These are phyloP conservation scores for Pisolithus microcarpus DNA, from an alignment of 768 basidiomycete genomes.

Conservation along the genomic window DNA sequence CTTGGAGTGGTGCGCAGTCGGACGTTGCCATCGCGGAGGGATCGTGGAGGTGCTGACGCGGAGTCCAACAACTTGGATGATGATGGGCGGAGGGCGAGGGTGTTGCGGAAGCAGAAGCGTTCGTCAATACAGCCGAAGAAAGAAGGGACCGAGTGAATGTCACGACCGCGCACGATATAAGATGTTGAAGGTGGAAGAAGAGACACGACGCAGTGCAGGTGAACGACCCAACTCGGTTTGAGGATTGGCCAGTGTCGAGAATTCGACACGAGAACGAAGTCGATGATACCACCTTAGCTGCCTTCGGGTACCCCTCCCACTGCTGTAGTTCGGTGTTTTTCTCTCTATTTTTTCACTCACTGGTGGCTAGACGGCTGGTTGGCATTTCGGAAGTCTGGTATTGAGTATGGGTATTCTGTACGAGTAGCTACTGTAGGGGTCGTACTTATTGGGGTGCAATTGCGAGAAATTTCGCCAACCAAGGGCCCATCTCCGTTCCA, in stretches of 20 bases:
- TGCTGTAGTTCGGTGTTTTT: not conserved
- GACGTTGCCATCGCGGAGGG: slow-evolving; percentile 45
- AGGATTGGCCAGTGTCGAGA: too few relatives aligned
- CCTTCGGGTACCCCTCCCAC: too few relatives aligned
- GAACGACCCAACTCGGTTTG: too few relatives aligned
- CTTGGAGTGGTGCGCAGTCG: slow-evolving; percentile 51
- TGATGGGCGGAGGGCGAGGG: slow-evolving; percentile 30
- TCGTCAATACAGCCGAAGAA: slow-evolving; percentile 31
- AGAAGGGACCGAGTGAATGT: slow-evolving; percentile 2
- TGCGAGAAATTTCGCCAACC: too few relatives aligned
- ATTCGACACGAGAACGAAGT: too few relatives aligned
- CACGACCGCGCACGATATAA: not conserved
- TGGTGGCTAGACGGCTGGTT: not conserved
- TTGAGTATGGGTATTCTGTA: not conserved
- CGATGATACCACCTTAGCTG: too few relatives aligned
- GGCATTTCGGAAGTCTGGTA: not conserved
- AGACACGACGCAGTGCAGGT: too few relatives aligned
- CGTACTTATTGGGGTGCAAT: not conserved
- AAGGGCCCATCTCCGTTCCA: too few relatives aligned
- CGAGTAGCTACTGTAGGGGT: not conserved
- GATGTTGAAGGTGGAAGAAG: not conserved
- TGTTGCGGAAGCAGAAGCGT: slow-evolving; percentile 49
- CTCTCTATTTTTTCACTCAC: not conserved
- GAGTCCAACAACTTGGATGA: slow-evolving; percentile 20
- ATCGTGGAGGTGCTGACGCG: not conserved